A percentile compares a stretch with the other conserved stretches of the same genome.
phyloP scores from a whole-genome alignment of 768 basidiomycete species.

The Kwoniella shandongensis region DNA sequence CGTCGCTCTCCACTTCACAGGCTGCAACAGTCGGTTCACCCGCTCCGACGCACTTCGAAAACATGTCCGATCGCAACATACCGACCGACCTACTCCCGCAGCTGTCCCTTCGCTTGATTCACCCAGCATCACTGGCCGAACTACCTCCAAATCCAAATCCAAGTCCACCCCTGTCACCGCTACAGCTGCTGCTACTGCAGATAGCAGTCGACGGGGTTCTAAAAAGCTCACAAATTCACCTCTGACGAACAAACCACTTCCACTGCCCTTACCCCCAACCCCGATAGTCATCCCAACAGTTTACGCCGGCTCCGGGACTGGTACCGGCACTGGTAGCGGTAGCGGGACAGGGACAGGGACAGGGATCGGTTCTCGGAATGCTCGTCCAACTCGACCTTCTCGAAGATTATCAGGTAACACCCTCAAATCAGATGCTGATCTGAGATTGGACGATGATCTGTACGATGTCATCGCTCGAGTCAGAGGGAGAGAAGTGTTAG shows the following conservation, averaged over 20 bases:
- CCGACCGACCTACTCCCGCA: slow-evolving; percentile 53
- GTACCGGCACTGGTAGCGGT: no score
- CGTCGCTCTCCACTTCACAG: slow-evolving; percentile 56
- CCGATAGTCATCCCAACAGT: no score
- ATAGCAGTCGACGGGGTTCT: no score
- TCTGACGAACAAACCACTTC: background rate
- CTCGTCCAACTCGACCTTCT: no score
- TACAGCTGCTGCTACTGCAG: no score
- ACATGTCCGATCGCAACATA: slow-evolving; percentile 83
- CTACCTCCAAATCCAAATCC: slow-evolving; percentile 6
- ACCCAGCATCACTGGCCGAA: background rate
- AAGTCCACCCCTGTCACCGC: no score
- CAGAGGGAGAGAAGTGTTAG: slow-evolving; percentile 5
- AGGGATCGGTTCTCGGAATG: no score
- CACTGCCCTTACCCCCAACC: no score
- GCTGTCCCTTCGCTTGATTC: no score
- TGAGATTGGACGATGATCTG: slow-evolving; percentile 20
- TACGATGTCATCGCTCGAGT: slow-evolving; percentile 17
- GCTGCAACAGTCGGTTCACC: slow-evolving; percentile 93
- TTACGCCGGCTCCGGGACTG: no score
- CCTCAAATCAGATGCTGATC: slow-evolving; percentile 22
- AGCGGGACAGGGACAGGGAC: no score
- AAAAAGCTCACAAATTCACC: background rate
- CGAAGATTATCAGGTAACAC: no score
- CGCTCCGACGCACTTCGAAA: slow-evolving; percentile 86